phyloP scores from a whole-genome alignment of 1,284 basidiomycete species.

The Abortiporus biennis region DNA sequence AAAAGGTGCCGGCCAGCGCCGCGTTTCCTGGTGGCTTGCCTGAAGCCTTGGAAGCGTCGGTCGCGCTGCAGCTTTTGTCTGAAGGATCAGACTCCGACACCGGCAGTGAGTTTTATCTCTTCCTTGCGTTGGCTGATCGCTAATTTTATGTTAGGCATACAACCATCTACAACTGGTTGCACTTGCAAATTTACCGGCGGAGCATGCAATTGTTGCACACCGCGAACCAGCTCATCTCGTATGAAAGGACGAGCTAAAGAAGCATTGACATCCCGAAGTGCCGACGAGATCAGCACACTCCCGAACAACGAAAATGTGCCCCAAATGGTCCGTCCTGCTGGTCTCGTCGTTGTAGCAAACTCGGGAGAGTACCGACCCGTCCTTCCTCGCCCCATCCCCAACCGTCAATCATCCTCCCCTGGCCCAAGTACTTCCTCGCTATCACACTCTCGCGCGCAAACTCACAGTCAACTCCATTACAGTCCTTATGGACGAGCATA shows the following conservation, averaged over 20 bases:
- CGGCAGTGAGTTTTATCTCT: slow-evolving; percentile 29
- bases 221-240: slow-evolving; percentile 17
- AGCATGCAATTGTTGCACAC: slow-evolving; percentile 49
- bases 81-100: slow-evolving; percentile 47
- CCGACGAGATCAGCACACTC: slow-evolving; percentile 5
- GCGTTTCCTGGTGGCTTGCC: slow-evolving; percentile 24
- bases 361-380: slow-evolving; percentile 24
- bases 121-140: not conserved
- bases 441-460: slow-evolving; percentile 22
- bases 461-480: slow-evolving; percentile 38
- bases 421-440: slow-evolving; percentile 10
- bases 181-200: slow-evolving; percentile 34
- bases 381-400: slow-evolving; percentile 27
- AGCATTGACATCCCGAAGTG: slow-evolving; percentile 7
- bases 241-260: slow-evolving; percentile 11
- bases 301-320: slow-evolving; percentile 1
- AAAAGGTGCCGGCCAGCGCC: slow-evolving; percentile 52
- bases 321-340: slow-evolving; percentile 18
- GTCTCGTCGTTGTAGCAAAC: slow-evolving; percentile 21
- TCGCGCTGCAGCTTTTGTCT: slow-evolving; percentile 42
- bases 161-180: slow-evolving; percentile 27
- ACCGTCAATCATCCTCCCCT: slow-evolving; percentile 7
- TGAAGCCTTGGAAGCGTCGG: slow-evolving; percentile 9
- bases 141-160: not conserved
- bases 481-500: slow-evolving; percentile 62